Evolutionary conservation across 345 rosid species (phyloP).

Genomic region (Nephelium lappaceum): DNA sequence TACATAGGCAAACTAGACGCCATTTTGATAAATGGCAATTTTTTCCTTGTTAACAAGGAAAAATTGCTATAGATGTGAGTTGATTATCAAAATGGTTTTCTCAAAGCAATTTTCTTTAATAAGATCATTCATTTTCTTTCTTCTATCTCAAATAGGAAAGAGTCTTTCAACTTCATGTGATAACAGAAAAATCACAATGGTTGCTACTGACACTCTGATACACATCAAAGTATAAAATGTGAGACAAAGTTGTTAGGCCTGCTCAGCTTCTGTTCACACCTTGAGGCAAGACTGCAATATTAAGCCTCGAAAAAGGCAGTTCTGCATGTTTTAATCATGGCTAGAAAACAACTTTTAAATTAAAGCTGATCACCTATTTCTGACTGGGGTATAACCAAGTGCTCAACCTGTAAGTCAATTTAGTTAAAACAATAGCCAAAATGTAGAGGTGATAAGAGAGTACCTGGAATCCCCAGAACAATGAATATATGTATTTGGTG

Average conservation of each 20-base stretch:
- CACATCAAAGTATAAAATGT: neutral
- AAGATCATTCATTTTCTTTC: too few species aligned
- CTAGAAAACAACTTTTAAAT: neutral
- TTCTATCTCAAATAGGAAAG: too few species aligned
- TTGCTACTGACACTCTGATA: neutral
- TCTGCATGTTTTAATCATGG: neutral
- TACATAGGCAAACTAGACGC: neutral
- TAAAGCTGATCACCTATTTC: neutral
- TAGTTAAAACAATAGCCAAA: neutral
- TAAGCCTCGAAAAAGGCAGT: neutral
- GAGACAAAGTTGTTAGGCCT: neutral
- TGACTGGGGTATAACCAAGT: neutral
- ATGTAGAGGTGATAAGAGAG: neutral
- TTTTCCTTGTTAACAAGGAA: too few species aligned
- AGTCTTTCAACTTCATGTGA: neutral
- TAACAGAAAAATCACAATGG: neutral
- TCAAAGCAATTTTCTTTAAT: too few species aligned
- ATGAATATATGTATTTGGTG: slow-evolving; percentile 72
- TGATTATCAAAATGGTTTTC: neutral
- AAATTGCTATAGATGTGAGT: too few species aligned
- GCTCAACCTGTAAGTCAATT: neutral
- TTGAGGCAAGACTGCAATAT: neutral
- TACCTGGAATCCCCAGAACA: slow-evolving; percentile 99
- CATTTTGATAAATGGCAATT: neutral
- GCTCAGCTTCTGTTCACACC: neutral